Percentiles rank a stretch among this genome's conserved stretches.
These are phyloP conservation scores for Boletus semigastroideus DNA, from an alignment of 1,284 basidiomycete species.

Conservation along the genomic window DNA sequence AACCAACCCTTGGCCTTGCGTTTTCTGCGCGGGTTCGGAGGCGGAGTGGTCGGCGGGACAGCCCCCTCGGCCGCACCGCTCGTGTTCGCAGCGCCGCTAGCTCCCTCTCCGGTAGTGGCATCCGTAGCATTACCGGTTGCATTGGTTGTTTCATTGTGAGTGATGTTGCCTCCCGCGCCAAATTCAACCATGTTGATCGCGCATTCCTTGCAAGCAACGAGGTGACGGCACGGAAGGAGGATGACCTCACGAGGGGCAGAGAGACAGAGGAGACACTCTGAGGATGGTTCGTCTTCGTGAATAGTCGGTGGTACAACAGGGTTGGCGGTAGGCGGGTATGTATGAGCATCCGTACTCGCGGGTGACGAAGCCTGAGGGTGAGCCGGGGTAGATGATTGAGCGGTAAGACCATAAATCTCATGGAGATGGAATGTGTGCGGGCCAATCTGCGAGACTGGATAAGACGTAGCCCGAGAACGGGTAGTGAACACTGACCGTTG, in stretches of 20 bases:
- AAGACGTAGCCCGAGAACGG: conserved; percentile 3
- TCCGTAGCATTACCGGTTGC: conserved; percentile 6
- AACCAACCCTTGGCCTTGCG: conserved; percentile 93
- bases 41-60: conserved; percentile 26
- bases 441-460: conserved; percentile 59
- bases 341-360: conserved; percentile 41
- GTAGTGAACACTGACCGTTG: conserved; percentile 49
- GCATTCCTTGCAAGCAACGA: conserved; percentile 90
- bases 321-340: conserved; percentile 51
- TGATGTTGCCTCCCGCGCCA: conserved; percentile 84
- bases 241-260: conserved; percentile 86
- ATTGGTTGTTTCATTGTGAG: conserved; percentile 52
- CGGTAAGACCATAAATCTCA: conserved; percentile 86
- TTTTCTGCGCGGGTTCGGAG: conserved; percentile 61
- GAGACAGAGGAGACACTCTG: conserved; percentile 87
- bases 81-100: conserved; percentile 20
- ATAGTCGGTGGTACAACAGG: conserved; percentile 24
- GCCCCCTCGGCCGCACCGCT: conserved; percentile 18
- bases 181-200: conserved; percentile 94
- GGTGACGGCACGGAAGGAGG: conserved; percentile 83
- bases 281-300: conserved; percentile 72
- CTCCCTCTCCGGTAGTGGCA: conserved; percentile 15
- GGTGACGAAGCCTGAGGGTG: conserved; percentile 42
- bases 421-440: conserved; percentile 89
- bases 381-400: conserved; percentile 46